phyloP scores from a whole-genome alignment of 2,329 filamentous ascomycete genomes.

The Ceratocystis lukuohia region DNA sequence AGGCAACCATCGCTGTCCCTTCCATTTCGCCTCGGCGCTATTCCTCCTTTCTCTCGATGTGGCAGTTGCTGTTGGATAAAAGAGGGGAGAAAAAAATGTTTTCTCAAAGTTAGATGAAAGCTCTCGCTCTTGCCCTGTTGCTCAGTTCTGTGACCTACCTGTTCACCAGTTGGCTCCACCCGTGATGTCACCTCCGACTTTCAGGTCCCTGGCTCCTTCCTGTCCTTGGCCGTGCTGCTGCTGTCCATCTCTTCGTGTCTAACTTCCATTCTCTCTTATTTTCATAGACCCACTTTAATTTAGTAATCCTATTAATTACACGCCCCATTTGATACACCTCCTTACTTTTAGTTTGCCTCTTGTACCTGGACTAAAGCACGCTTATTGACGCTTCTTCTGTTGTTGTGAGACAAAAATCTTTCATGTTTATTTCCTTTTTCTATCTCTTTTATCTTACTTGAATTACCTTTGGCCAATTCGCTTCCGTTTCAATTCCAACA shows the following conservation, averaged over 20 bases:
- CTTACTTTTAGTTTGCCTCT: background rate
- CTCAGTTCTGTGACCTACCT: background rate
- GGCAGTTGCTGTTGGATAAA: background rate
- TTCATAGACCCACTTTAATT: background rate
- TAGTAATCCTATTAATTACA: background rate
- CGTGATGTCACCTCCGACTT: background rate
- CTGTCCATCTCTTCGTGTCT: background rate
- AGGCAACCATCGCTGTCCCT: background rate
- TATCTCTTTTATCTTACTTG: background rate
- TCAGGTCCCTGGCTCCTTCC: constrained; percentile 4
- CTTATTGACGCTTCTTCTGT: background rate
- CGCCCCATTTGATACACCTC: background rate
- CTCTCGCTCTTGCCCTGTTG: background rate
- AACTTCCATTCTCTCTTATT: background rate
- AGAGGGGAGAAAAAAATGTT: no score
- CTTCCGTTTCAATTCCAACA: constrained; percentile 1
- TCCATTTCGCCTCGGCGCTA: background rate
- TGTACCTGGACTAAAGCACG: background rate
- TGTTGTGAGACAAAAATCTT: background rate
- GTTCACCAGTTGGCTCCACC: background rate
- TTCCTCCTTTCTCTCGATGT: background rate
- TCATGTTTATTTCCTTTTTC: background rate
- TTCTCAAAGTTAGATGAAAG: background rate
- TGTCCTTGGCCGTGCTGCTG: background rate
- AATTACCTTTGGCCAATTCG: background rate